Conservation (phyloP, 1,284 basidiomycete genomes). For the Cryptococcus sp. region DNA sequence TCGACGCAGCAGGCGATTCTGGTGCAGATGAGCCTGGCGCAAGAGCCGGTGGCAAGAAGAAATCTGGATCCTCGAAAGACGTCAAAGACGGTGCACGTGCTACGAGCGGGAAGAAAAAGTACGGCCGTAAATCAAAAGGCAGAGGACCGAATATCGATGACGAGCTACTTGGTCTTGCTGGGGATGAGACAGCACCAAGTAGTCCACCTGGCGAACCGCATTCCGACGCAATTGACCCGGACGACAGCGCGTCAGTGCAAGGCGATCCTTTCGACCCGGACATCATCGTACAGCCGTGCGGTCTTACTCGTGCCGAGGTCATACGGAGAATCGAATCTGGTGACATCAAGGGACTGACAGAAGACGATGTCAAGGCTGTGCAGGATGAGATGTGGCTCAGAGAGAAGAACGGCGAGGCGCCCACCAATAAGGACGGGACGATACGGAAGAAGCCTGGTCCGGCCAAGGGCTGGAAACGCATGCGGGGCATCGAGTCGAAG, state of each 20-base stretch:
- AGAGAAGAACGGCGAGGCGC: conserved; percentile 33
- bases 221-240: conserved; percentile 22
- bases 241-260: conserved; percentile 5
- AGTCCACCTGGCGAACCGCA: conserved; percentile 2
- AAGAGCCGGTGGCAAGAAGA: conserved; percentile 23
- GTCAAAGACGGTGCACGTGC: conserved; percentile 34
- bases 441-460: conserved; percentile 52
- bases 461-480: conserved; percentile 50
- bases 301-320: conserved; percentile 42
- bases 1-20: not conserved
- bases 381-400: conserved; percentile 51
- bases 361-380: conserved; percentile 48
- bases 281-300: conserved; percentile 40
- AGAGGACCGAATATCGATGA: conserved; percentile 37
- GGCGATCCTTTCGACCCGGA: conserved; percentile 24
- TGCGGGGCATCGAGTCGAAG: conserved; percentile 26
- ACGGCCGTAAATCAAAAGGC: conserved; percentile 27
- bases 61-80: conserved; percentile 36
- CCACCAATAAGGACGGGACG: conserved; percentile 50
- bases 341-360: conserved; percentile 40
- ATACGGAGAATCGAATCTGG: conserved; percentile 34
- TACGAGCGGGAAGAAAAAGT: conserved; percentile 26
- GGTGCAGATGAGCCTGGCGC: not conserved
- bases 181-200: conserved; percentile 29
- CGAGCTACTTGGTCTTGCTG: conserved; percentile 46